A percentile compares a stretch with the other conserved stretches of the same genome.
These are phyloP conservation scores for Acanthamoeba healyi DNA, from an alignment of 208 protist genomes.

Conservation along the genomic window DNA sequence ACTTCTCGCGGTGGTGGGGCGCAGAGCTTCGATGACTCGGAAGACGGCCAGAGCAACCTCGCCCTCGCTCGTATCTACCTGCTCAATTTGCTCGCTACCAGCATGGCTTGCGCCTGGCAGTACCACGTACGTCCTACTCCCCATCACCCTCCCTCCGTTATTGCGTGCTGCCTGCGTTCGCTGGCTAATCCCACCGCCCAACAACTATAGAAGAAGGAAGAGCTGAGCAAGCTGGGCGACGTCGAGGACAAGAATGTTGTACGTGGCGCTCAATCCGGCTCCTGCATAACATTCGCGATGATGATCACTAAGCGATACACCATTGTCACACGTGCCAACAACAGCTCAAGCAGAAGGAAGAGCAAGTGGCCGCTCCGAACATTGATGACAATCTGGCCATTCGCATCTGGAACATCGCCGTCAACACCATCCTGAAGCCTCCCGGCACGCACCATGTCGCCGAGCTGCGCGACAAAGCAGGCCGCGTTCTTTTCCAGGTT, in stretches of 20 bases:
- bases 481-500: slow-evolving; percentile 79
- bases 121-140: not conserved
- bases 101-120: slow-evolving; percentile 8
- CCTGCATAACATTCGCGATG: too few relatives aligned
- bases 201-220: slow-evolving; percentile 50
- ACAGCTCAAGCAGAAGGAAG: slow-evolving; percentile 80
- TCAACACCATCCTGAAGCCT: slow-evolving; percentile 75
- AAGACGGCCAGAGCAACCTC: not conserved
- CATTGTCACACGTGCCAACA: too few relatives aligned
- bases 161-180: not conserved
- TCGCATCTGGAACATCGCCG: slow-evolving; percentile 55
- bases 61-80: not conserved
- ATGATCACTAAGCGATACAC: slow-evolving; percentile 66
- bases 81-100: not conserved
- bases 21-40: not conserved
- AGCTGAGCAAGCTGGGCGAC: slow-evolving; percentile 79
- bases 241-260: slow-evolving; percentile 77
- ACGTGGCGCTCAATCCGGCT: not conserved
- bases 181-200: not conserved
- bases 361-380: slow-evolving; percentile 78
- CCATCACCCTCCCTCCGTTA: not conserved
- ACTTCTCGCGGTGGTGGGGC: not conserved
- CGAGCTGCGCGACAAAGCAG: slow-evolving; percentile 71
- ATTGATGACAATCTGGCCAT: slow-evolving; percentile 75
- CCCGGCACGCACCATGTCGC: not conserved